Conservation (phyloP, 768 basidiomycete genomes). For the Podaxis carcinomalis region DNA sequence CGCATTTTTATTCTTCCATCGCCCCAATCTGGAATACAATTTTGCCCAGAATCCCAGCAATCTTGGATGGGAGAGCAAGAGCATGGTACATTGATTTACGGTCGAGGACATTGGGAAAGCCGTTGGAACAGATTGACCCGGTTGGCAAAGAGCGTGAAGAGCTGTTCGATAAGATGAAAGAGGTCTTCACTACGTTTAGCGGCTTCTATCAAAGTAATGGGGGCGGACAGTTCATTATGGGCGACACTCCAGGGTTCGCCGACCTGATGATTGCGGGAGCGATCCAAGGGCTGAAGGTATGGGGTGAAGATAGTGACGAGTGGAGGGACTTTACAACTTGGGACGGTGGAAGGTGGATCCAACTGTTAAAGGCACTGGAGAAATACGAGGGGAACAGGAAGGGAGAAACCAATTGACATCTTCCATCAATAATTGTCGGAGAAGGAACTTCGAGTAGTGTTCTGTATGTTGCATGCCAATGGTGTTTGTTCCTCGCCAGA, state of each 20-base stretch:
- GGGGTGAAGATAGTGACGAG: conserved; percentile 27
- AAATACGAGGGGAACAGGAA: background rate
- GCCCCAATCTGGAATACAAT: background rate
- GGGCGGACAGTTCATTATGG: conserved; percentile 2
- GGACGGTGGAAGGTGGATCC: conserved; percentile 33
- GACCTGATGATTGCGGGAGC: conserved; percentile 32
- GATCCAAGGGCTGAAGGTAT: conserved; percentile 26
- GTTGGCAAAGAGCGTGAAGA: background rate
- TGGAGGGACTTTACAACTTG: conserved; percentile 34
- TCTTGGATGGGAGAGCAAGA: background rate
- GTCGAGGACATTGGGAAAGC: background rate
- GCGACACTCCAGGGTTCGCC: conserved; percentile 20
- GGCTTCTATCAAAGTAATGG: conserved; percentile 4
- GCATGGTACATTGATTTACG: background rate
- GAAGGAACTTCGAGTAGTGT: too few relatives aligned
- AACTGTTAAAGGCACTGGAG: conserved; percentile 15
- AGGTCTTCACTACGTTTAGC: background rate
- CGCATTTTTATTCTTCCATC: background rate
- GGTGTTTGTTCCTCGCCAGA: too few relatives aligned
- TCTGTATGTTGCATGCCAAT: too few relatives aligned
- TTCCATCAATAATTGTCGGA: too few relatives aligned
- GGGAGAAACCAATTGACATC: background rate
- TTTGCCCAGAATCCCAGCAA: background rate
- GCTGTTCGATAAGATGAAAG: background rate
- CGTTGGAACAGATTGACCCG: background rate